Evolutionary conservation across 106 monocot genomes (phyloP).

Genomic region (Phalaenopsis equestris): DNA sequence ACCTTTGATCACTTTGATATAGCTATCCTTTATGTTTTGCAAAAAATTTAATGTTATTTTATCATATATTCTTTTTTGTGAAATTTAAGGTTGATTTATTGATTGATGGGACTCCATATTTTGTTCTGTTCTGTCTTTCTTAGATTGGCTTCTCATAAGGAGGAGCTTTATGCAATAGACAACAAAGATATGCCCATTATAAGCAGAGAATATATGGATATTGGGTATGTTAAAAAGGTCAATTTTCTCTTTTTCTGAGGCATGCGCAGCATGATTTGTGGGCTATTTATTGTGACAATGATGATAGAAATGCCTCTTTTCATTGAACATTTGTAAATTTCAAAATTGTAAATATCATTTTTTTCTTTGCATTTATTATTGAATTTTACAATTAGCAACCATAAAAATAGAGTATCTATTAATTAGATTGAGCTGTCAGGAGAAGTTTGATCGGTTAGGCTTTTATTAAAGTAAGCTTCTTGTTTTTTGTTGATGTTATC

Average conservation of each 20-base stretch:
- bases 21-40: not conserved
- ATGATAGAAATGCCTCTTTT: not conserved
- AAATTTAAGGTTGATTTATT: slow-evolving; percentile 5
- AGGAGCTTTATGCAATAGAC: not conserved
- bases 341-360: not conserved
- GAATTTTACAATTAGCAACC: not conserved
- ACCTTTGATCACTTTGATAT: not conserved
- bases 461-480: not conserved
- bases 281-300: not conserved
- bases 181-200: not conserved
- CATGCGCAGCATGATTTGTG: not conserved
- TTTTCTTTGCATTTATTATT: not conserved
- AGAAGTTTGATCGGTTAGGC: not conserved
- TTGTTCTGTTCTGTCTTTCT: not conserved
- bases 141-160: not conserved
- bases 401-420: not conserved
- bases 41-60: not conserved
- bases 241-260: not conserved
- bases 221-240: not conserved
- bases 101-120: not conserved
- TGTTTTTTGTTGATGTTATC: not conserved
- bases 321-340: not conserved
- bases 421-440: not conserved
- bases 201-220: not conserved
- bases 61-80: not conserved